A percentile compares a stretch with the other conserved stretches of the same genome.
These are phyloP conservation scores for Haematococcus lacustris DNA, from an alignment of 139 green algal genomes.

Conservation along the genomic window DNA sequence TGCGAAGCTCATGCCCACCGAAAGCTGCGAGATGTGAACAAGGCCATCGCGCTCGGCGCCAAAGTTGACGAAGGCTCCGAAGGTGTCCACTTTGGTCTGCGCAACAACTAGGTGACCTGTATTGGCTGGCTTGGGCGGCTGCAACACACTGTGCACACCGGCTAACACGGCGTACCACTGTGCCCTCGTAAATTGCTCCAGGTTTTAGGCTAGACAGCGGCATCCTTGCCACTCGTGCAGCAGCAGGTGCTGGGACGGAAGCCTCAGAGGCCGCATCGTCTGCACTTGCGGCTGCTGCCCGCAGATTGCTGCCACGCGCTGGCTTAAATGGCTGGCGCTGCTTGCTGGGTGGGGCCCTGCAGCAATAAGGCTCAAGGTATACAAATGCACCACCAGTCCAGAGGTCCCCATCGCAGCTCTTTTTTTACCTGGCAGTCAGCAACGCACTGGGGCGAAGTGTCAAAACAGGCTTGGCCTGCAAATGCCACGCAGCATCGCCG, in stretches of 20 bases:
- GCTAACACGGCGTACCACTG: background rate
- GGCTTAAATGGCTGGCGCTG: background rate
- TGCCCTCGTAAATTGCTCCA: background rate
- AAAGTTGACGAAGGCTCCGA: constrained; percentile 93
- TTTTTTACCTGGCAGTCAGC: background rate
- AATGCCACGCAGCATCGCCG: too few species aligned
- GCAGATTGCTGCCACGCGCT: background rate
- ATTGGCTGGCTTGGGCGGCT: background rate
- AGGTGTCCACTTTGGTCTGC: constrained; percentile 58
- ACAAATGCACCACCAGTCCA: too few species aligned
- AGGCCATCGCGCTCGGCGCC: constrained; percentile 75
- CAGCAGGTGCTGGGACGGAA: background rate
- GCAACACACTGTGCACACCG: background rate
- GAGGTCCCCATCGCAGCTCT: background rate
- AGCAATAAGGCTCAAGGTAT: background rate
- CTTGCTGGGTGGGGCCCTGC: background rate
- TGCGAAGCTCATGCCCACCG: constrained; percentile 15
- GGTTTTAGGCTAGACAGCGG: too few species aligned
- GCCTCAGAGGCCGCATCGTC: background rate
- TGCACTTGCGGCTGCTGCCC: background rate
- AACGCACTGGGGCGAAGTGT: background rate
- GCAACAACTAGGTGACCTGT: background rate
- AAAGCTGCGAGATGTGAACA: constrained; percentile 90
- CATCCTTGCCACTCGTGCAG: background rate
- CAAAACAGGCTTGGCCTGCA: background rate